phyloP scores from a whole-genome alignment of 495 filamentous ascomycete genomes.

The Annulohypoxylon maeteangense region DNA sequence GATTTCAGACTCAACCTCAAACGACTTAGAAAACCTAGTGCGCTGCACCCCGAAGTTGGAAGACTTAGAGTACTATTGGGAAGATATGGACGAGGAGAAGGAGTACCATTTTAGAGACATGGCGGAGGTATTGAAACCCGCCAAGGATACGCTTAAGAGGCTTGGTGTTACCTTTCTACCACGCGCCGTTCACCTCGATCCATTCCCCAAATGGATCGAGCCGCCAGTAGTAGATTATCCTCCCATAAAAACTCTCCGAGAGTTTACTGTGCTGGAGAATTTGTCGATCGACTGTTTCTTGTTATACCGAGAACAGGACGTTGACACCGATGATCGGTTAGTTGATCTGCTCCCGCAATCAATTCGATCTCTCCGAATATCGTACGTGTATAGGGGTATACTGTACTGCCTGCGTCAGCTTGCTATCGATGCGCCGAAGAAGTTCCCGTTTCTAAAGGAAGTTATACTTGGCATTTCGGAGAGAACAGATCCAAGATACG shows the following conservation, averaged over 20 bases:
- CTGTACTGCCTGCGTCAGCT: not conserved
- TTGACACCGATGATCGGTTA: not conserved
- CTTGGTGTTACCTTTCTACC: not conserved
- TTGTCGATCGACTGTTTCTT: not conserved
- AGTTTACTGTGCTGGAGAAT: slow-evolving; percentile 1
- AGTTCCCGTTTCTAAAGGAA: not conserved
- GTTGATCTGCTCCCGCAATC: slow-evolving; percentile 2
- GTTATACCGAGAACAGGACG: not conserved
- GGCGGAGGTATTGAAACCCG: not conserved
- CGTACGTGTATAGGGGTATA: slow-evolving; percentile 1
- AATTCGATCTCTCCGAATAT: slow-evolving; percentile 14
- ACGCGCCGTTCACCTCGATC: not conserved
- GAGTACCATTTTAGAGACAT: not conserved
- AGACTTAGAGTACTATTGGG: slow-evolving; percentile 10
- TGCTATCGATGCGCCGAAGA: not conserved
- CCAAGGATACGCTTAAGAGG: slow-evolving; percentile 7
- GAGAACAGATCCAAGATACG: not conserved
- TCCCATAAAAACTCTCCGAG: not conserved
- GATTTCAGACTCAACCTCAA: not conserved
- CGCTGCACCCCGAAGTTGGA: not conserved
- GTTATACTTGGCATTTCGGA: not conserved
- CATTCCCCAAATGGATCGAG: not conserved
- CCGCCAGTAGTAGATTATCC: not conserved
- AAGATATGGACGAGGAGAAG: not conserved
- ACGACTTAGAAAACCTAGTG: not conserved